A percentile compares a stretch with the other conserved stretches of the same genome.
Conservation (phyloP, 2,329 filamentous ascomycete species). For the Hymenoscyphus albidus region DNA sequence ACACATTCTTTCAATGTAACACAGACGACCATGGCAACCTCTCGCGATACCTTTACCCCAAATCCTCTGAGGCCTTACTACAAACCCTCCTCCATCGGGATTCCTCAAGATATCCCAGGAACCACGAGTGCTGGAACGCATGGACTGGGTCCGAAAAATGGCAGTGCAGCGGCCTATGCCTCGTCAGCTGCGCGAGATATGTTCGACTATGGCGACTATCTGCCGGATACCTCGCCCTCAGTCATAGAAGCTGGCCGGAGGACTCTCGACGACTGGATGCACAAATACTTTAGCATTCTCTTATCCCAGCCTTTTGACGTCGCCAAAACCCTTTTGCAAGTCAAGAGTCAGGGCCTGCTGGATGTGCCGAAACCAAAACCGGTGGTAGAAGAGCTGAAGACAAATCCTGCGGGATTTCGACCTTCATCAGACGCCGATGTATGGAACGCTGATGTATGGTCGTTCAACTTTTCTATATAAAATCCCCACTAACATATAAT, state of each 20-base stretch:
- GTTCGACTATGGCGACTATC: constrained; percentile 86
- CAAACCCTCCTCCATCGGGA: constrained; percentile 61
- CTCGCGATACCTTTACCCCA: constrained; percentile 49
- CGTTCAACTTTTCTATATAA: neutral
- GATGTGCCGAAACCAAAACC: constrained; percentile 19
- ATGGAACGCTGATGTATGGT: constrained; percentile 24
- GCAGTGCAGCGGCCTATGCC: constrained; percentile 48
- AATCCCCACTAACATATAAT: constrained; percentile 16
- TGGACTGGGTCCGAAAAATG: constrained; percentile 34
- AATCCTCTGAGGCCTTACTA: constrained; percentile 61
- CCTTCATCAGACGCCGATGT: constrained; percentile 30
- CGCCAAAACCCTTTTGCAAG: constrained; percentile 87
- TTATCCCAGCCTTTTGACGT: constrained; percentile 96
- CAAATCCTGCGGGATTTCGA: constrained; percentile 24
- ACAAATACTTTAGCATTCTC: constrained; percentile 86
- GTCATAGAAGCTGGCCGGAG: constrained; percentile 70
- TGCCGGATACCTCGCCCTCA: constrained; percentile 72
- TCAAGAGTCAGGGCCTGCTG: constrained; percentile 49
- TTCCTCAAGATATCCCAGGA: constrained; percentile 42
- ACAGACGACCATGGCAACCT: constrained; percentile 40
- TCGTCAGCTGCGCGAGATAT: constrained; percentile 73
- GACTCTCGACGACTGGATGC: constrained; percentile 78
- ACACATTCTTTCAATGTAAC: neutral
- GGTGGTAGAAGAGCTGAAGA: constrained; percentile 18
- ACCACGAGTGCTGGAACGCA: constrained; percentile 35